Conservation (phyloP, 1,284 basidiomycete species). For the Neolentinus lepideus region DNA sequence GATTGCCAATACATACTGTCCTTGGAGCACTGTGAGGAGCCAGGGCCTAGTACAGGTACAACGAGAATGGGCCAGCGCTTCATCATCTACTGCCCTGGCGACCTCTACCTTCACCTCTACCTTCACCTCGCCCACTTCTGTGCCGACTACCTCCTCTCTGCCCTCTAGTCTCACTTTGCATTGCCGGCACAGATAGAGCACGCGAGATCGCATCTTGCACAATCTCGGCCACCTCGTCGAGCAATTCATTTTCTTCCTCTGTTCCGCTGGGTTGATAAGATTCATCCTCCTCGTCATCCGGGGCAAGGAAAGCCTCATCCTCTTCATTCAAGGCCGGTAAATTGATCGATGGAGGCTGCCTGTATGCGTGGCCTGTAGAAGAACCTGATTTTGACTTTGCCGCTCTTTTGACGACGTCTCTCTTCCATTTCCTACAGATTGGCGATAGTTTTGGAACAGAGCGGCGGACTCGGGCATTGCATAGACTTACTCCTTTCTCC, state of each 20-base stretch:
- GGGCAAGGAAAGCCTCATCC: not conserved
- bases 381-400: not conserved
- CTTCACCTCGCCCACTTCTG: not conserved
- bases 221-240: not conserved
- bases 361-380: not conserved
- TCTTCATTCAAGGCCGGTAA: not conserved
- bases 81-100: not conserved
- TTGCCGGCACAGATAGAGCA: not conserved
- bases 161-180: not conserved
- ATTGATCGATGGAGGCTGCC: not conserved
- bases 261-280: not conserved
- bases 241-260: not conserved
- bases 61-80: not conserved
- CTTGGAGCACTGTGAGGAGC: not conserved
- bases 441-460: not conserved
- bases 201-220: not conserved
- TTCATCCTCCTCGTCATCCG: constrained; percentile 3
- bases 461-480: not conserved
- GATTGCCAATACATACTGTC: not conserved
- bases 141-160: not conserved
- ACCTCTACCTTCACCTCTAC: not conserved
- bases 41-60: not conserved
- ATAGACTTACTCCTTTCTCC: constrained; percentile 19
- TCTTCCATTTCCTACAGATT: constrained; percentile 2
- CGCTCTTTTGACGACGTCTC: not conserved